Evolutionary conservation across 2,329 filamentous ascomycete species (phyloP).

Genomic region (Hortaea sp.): DNA sequence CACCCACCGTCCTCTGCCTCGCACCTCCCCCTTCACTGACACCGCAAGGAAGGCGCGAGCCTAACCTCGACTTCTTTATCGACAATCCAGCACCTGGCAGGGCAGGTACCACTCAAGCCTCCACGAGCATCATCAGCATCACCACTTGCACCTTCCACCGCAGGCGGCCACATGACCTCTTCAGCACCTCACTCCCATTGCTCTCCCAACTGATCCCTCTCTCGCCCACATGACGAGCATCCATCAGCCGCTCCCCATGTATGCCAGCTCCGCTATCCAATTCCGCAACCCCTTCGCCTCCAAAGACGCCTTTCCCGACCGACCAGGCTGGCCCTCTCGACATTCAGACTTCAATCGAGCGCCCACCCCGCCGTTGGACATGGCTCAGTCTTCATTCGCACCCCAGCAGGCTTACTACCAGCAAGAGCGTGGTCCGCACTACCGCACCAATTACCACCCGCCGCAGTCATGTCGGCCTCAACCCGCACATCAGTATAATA

Average conservation of each 20-base stretch:
- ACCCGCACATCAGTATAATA: conserved; percentile 7
- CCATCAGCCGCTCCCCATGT: conserved; percentile 21
- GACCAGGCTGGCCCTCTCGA: conserved; percentile 8
- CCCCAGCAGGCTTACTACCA: conserved; percentile 12
- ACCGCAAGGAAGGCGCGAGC: too few relatives aligned
- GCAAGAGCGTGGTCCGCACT: conserved; percentile 19
- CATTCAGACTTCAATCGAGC: conserved; percentile 13
- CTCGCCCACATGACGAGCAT: conserved; percentile 18
- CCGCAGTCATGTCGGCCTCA: conserved; percentile 13
- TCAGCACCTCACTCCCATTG: not conserved
- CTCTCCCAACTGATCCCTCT: not conserved
- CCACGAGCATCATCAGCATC: too few relatives aligned
- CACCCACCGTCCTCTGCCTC: not conserved
- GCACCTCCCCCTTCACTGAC: not conserved
- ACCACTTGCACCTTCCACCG: conserved; percentile 1
- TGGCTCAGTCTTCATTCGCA: conserved; percentile 19
- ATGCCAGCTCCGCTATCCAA: conserved; percentile 23
- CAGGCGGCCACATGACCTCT: conserved; percentile 2
- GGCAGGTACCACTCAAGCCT: too few relatives aligned
- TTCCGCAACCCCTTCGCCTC: conserved; percentile 26
- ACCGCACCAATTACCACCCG: conserved; percentile 15
- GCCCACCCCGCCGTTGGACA: conserved; percentile 28
- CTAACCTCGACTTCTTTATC: too few relatives aligned
- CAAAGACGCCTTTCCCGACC: conserved; percentile 15
- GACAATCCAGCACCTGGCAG: too few relatives aligned